Evolutionary conservation across 306 rosid genomes (phyloP), one percentile per base, ranked within the genome.

Genomic region (Acacia acuminata): DNA sequence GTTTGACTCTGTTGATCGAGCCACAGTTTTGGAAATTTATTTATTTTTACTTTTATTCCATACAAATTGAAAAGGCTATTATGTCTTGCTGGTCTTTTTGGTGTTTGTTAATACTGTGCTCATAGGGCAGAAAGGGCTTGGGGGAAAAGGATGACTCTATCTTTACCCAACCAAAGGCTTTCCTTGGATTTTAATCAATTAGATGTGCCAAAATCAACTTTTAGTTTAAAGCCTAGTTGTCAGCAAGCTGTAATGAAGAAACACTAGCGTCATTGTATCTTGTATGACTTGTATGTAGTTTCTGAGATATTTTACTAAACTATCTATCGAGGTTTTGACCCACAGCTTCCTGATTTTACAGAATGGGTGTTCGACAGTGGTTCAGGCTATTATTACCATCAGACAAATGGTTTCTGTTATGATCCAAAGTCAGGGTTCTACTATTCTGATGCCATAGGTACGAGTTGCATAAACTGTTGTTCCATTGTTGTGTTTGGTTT

Each of bases 401-500:
- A 89, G 83, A 89, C 88, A 74, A 96, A 96, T 79, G 98, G 97
- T 53, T 94, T 96, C 85, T 88, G 83, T 84, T 86, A 91, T 76
- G 98, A 96, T 81, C 87, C 93, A 8, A 94, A 90, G 79, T 94
- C 96, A 0, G 99, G 97, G 82, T 96, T 96, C 87, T 96, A 94
- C 87, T 94, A 91, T 87, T 92, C 94, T 40, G 97, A 94, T 82
- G 86, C 94, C 77, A 81, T 96, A 20, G 98, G 99, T 96, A 89
- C 13, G 43, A 15, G 80, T 73, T 72, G 36, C 76, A 58, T 72
- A 22, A 47, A 48, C 66, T 56, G 17, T 64, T 74, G 36, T 45
- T 76, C 66, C 70, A 38, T 82, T 7, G 12, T 42, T 64, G 71
- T 36, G 40, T 44, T 43, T 78, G 24, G 36, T 63, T 83, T 77